Evolutionary conservation across 1,139 yeast species (phyloP), one percentile per base, ranked within the genome.

Genomic region (Geotrichum candidum): DNA sequence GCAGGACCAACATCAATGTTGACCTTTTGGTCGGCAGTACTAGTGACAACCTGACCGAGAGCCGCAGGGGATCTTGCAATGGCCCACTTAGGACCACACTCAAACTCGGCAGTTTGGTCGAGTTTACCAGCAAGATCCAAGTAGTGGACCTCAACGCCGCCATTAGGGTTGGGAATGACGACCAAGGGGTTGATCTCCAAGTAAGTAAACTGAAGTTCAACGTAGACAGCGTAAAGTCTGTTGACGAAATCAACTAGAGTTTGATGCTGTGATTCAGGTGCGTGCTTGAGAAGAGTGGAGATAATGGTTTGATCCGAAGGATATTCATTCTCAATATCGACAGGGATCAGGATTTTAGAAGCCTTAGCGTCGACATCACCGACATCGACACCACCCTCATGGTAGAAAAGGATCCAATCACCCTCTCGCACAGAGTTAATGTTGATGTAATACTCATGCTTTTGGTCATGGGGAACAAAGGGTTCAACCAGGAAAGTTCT

Each of bases 71-170:
- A 73, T 60, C 81, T 75, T 22, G 82, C 80, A 45, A 73, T 68
- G 52, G 81, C 81, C 81, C 81, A 78, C 68, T 78, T 78, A 64
- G 80, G 78, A 48, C 81, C 82, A 63, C 81, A 78, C 70, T 78
- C 81, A 65, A 78, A 78, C 70, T 78, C 81, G 58, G 81, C 81
- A 38, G 81, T 78, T 68, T 78, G 81, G 66, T 78, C 81, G 61
- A 78, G 74, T 74, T 78, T 78, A 57, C 81, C 81, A 45, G 81
- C 81, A 61, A 78, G 71, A 67, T 78, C 81, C 51, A 78, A 76
- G 70, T 78, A 78, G 70, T 78, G 80, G 46, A 78, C 80, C 62
- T 76, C 78, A 60, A 75, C 79, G 54, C 78, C 78, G 56, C 63
- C 61, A 38, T 72, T 69, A 56, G 74, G 18, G 18, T 18, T 71